Conservation (phyloP, 768 basidiomycete genomes). For the Epithele typhae region DNA sequence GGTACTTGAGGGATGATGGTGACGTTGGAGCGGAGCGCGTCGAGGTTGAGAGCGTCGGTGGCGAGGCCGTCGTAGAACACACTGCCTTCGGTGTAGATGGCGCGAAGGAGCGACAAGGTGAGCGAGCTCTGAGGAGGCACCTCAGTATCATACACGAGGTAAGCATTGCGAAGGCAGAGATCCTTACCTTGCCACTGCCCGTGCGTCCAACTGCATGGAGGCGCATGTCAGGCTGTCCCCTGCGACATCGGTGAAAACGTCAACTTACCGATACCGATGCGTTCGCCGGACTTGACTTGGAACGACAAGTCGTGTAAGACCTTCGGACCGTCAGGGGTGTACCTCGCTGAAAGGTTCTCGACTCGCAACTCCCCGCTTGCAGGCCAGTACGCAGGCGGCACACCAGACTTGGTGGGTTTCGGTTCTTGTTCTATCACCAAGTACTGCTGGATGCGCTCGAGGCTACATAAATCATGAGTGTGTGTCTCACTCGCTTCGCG, state of each 20-base stretch:
- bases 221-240: neutral
- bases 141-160: no score
- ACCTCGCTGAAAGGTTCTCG: constrained; percentile 45
- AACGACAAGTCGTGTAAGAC: constrained; percentile 52
- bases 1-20: constrained; percentile 59
- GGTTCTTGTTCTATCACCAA: constrained; percentile 51
- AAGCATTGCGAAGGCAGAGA: no score
- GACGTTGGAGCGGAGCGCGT: constrained; percentile 46
- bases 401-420: constrained; percentile 30
- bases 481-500: no score
- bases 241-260: neutral
- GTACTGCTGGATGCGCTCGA: constrained; percentile 50
- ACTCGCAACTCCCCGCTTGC: constrained; percentile 45
- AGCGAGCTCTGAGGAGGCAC: constrained; percentile 34
- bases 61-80: constrained; percentile 48
- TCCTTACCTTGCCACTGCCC: constrained; percentile 44
- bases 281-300: constrained; percentile 50
- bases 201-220: constrained; percentile 45
- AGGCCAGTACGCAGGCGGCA: constrained; percentile 61
- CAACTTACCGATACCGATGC: constrained; percentile 40
- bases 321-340: constrained; percentile 45
- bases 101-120: constrained; percentile 49
- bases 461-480: constrained; percentile 22
- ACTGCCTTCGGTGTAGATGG: constrained; percentile 48
- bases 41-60: constrained; percentile 45